Percentiles rank a stretch among this genome's conserved stretches.
Conservation (phyloP, 2,329 filamentous ascomycete genomes). For the Sphaerostilbella broomeana region DNA sequence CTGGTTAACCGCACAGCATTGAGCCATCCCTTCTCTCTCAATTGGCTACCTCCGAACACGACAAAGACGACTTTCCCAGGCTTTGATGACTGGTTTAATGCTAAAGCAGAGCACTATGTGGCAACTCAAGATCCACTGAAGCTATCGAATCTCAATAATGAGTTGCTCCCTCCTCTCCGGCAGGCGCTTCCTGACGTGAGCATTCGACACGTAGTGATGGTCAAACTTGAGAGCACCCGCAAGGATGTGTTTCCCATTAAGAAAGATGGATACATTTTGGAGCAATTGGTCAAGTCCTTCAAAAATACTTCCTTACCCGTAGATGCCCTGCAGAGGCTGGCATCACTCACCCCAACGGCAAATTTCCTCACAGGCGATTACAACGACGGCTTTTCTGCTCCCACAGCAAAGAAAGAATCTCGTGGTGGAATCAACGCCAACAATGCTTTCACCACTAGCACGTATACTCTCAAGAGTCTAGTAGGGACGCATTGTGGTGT, state of each 20-base stretch:
- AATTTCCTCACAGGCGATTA: slow-evolving; percentile 19
- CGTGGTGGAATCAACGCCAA: slow-evolving; percentile 35
- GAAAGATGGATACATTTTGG: slow-evolving; percentile 29
- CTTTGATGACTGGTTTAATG: slow-evolving; percentile 26
- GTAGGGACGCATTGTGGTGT: slow-evolving; percentile 35
- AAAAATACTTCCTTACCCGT: not conserved
- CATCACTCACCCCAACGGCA: slow-evolving; percentile 19
- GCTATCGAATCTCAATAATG: slow-evolving; percentile 32
- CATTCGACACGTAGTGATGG: slow-evolving; percentile 35
- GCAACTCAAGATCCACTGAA: slow-evolving; percentile 33
- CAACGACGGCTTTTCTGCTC: slow-evolving; percentile 16
- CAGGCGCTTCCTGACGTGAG: slow-evolving; percentile 22
- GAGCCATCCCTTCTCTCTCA: slow-evolving; percentile 13
- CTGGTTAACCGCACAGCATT: slow-evolving; percentile 28
- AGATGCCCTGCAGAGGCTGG: slow-evolving; percentile 15
- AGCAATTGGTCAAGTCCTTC: slow-evolving; percentile 1
- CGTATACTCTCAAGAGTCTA: slow-evolving; percentile 38
- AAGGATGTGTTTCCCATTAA: slow-evolving; percentile 39
- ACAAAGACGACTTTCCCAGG: slow-evolving; percentile 15
- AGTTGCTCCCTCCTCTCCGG: slow-evolving; percentile 23
- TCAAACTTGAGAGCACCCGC: slow-evolving; percentile 39
- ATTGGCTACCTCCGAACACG: slow-evolving; percentile 24
- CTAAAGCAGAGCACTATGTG: slow-evolving; percentile 25
- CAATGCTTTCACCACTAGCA: slow-evolving; percentile 34
- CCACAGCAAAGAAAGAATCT: slow-evolving; percentile 9